Base-by-base conservation (phyloP, 2,329 filamentous ascomycete genomes). In the Ascochyta lentis region DNA sequence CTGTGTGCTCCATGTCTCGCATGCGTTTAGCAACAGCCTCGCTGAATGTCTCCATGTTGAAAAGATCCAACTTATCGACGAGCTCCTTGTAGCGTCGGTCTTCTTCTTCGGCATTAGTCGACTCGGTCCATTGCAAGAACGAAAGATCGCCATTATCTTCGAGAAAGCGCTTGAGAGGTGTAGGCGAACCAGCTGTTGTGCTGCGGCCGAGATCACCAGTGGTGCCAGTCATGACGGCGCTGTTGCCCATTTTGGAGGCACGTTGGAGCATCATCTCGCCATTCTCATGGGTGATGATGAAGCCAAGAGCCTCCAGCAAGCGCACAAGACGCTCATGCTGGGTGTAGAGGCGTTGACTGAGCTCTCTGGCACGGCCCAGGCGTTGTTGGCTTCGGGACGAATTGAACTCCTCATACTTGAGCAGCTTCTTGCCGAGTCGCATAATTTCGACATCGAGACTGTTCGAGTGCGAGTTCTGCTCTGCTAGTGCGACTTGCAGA, bases 1-100 rank as follows among this genome's bases (percentile, higher is more conserved):
- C 93, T 56, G 95, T 89, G 65, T 95, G 89, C 75, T 99, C 95
- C 58, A 96, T 89, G 69, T 99, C 95, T 67, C 94, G 96, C 68
- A 97, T 86, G 13, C 95, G 89, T 68, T 94, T 95, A 60, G 91
- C 89, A 24, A 99, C 83, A 0, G 91, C 88, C 55, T 98, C 94
- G 42, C 87, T 86, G 68, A 96, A 96, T 3, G 85, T 82, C 58
- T 97, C 91, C 43, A 94, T 82, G 69, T 96, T 91, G 69, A 99
- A 95, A 26, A 85, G 84, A 16, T 90, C 86, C 16, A 96, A 79
- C 3, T 86, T 86, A 33, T 85, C 81, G 61, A 96, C 81, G 69
- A 92, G 96, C 1, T 86, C 83, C 15, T 86, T 81, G 70, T 93
- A 99, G 62, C 88, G 90, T 41, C 86, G 81, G 4, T 86, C 82